Evolutionary conservation across 1,284 basidiomycete species (phyloP).

Genomic region (Apiotrichum brassicae): DNA sequence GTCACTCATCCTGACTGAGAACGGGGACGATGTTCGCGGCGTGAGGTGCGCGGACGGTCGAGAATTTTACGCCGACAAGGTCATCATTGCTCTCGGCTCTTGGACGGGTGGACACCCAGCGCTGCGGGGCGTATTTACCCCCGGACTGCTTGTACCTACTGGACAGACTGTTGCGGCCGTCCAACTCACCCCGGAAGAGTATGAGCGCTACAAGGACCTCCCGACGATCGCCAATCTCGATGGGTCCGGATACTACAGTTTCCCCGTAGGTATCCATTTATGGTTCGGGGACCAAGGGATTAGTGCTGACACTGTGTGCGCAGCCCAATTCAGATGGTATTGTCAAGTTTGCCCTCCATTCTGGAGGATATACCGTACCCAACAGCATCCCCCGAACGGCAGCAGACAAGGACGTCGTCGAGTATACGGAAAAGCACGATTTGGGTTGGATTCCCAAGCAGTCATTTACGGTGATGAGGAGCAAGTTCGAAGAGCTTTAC

Average conservation of each 20-base stretch:
- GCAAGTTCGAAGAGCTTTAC: slow-evolving; percentile 56
- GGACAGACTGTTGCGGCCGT: slow-evolving; percentile 66
- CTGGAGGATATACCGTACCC: slow-evolving; percentile 57
- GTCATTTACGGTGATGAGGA: slow-evolving; percentile 53
- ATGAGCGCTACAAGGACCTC: slow-evolving; percentile 53
- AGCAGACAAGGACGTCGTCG: slow-evolving; percentile 20
- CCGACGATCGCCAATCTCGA: slow-evolving; percentile 66
- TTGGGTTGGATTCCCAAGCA: slow-evolving; percentile 54
- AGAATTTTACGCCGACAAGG: slow-evolving; percentile 22
- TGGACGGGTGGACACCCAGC: slow-evolving; percentile 24
- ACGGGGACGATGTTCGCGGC: slow-evolving; percentile 11
- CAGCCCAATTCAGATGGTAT: slow-evolving; percentile 63
- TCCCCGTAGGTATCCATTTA: slow-evolving; percentile 58
- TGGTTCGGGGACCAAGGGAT: too few species aligned
- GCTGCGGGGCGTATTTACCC: slow-evolving; percentile 14
- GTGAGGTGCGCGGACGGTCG: slow-evolving; percentile 18
- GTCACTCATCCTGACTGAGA: slow-evolving; percentile 39
- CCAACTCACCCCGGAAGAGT: slow-evolving; percentile 63
- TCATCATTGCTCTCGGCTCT: slow-evolving; percentile 23
- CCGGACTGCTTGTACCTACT: slow-evolving; percentile 18
- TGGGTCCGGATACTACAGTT: slow-evolving; percentile 61
- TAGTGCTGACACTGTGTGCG: too few species aligned
- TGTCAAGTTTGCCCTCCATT: slow-evolving; percentile 68
- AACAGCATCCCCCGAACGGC: slow-evolving; percentile 30
- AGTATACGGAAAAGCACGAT: slow-evolving; percentile 16